Evolutionary conservation across 2,329 filamentous ascomycete species (phyloP), one percentile per base, ranked within the genome.

Genomic region (Neurospora crassa): DNA sequence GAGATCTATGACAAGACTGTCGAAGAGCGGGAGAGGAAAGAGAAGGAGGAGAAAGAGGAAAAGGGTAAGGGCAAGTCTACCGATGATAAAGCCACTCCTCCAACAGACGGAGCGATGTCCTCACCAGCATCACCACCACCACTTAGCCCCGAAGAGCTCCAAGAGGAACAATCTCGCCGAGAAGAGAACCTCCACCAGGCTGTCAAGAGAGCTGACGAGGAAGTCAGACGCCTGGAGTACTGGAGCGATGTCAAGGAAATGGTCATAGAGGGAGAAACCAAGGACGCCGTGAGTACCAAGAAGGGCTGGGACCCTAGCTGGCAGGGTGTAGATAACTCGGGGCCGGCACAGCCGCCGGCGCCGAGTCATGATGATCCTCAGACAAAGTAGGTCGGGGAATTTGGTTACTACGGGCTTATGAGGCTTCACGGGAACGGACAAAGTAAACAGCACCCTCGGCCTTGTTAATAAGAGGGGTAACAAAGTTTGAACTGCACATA

Each of bases 191-290:
- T 98, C n/a, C 85, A 89, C 42, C 89, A 87, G 37, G 93, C 94
- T 1, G 85, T 93, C 14, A 85, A 90, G 73, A 90, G 92, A 68
- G 93, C 93, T 1, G 91, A 95, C 74, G 89, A 90, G 76, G 92
- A 97, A 77, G 91, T 97, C 68, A 90, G 90, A 71, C 90, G 87
- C 72, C 83, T 97, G 7, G 93, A 96, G 69, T 96, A 94, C 78
- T 97, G 95, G 91, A 94, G 91, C 78, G 92, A 97, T 78, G 88
- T 93, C 74, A 92, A 90, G 79, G 87, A 87, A 18, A 89, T 93
- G 81, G 87, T 90, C 0, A 84, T 85, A 74, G 81, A 80, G 12
- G 86, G 86, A 41, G 82, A 85, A 69, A 80, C 84, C 2, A 80
- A 79, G 42, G 79, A 82, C 20, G 85, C 83, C 2, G 82, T 84